phyloP scores from a whole-genome alignment of 2,329 filamentous ascomycete species.

The Phialophora expanda region DNA sequence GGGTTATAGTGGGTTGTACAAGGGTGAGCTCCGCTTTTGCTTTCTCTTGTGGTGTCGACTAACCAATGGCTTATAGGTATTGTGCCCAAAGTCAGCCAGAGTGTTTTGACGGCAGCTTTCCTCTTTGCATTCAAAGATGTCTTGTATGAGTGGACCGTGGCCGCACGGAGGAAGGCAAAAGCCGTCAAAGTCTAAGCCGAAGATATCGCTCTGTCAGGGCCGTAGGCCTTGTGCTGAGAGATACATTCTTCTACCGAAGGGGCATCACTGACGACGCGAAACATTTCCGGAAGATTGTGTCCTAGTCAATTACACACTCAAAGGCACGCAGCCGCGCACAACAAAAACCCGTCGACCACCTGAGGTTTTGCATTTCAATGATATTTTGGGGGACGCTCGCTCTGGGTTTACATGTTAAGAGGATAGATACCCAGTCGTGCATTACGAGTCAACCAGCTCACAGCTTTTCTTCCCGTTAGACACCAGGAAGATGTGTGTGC shows the following conservation, averaged over 20 bases:
- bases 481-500: not conserved
- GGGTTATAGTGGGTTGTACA: slow-evolving; percentile 86
- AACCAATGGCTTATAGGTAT: slow-evolving; percentile 67
- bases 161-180: slow-evolving; percentile 26
- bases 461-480: not conserved
- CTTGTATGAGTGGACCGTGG: slow-evolving; percentile 68
- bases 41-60: slow-evolving; percentile 10
- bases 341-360: not conserved
- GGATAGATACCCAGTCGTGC: not conserved
- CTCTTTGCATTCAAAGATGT: slow-evolving; percentile 98
- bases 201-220: not conserved
- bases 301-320: not conserved
- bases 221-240: not conserved
- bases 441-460: not conserved
- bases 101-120: slow-evolving; percentile 93
- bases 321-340: not conserved
- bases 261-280: not conserved
- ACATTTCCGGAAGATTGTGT: not conserved
- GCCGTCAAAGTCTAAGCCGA: slow-evolving; percentile 27
- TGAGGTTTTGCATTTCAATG: not conserved
- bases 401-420: not conserved
- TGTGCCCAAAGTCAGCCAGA: slow-evolving; percentile 94
- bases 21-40: slow-evolving; percentile 56
- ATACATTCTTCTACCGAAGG: not conserved
- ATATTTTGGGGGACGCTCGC: not conserved